phyloP scores from a whole-genome alignment of 1,284 basidiomycete species.

The Microbotryum scabiosae region DNA sequence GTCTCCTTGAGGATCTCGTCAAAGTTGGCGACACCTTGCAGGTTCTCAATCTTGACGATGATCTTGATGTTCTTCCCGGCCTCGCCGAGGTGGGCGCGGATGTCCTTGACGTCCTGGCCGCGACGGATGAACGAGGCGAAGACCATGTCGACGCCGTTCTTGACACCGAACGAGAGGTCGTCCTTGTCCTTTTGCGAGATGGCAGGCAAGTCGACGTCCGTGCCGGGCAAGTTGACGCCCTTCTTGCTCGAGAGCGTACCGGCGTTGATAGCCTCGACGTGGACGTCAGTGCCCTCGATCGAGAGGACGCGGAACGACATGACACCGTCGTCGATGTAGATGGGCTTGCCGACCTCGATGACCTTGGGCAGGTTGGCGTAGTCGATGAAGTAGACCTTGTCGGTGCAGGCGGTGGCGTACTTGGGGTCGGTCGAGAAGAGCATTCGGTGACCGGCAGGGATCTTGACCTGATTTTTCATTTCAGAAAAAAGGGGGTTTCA shows the following conservation, averaged over 20 bases:
- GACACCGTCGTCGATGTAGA: conserved; percentile 97
- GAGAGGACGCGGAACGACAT: conserved; percentile 85
- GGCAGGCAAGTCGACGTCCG: conserved; percentile 92
- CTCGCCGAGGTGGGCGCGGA: conserved; percentile 79
- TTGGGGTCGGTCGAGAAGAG: conserved; percentile 76
- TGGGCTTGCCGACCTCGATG: conserved; percentile 86
- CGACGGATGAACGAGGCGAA: conserved; percentile 96
- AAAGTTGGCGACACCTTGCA: conserved; percentile 94
- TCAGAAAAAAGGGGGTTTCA: no score
- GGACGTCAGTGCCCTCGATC: conserved; percentile 62
- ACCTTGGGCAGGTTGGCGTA: conserved; percentile 94
- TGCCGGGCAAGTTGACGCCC: conserved; percentile 99
- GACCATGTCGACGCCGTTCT: conserved; percentile 97
- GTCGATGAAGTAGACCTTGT: conserved; percentile 80
- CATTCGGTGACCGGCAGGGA: conserved; percentile 91
- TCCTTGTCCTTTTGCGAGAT: conserved; percentile 97
- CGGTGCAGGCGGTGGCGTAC: conserved; percentile 69
- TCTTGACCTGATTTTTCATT: conserved; percentile 58
- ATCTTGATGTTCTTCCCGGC: conserved; percentile 92
- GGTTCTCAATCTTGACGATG: conserved; percentile 97
- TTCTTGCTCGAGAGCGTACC: conserved; percentile 92
- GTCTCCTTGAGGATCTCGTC: conserved; percentile 88
- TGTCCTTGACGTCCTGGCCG: conserved; percentile 82
- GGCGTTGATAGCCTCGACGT: conserved; percentile 84
- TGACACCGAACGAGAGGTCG: conserved; percentile 89